These are phyloP conservation scores for Phytophthora tentaculata DNA, from an alignment of 352 stramenopile species.

Conservation along the genomic window DNA sequence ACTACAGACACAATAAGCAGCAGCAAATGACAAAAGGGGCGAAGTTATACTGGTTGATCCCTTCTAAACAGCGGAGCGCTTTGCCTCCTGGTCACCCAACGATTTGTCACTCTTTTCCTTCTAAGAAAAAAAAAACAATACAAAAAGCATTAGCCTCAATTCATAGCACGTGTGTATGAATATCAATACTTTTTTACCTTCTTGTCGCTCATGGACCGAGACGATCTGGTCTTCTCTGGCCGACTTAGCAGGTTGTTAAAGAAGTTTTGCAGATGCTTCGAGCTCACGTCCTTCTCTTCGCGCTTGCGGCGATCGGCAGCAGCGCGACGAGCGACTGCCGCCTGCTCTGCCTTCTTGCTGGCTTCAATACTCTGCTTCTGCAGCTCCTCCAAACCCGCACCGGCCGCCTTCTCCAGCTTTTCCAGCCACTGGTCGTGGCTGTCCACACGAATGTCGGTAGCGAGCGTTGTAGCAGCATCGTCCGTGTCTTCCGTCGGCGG, in stretches of 20 bases:
- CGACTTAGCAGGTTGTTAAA: conserved; percentile 89
- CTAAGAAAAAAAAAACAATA: conserved; percentile 26
- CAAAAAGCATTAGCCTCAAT: conserved; percentile 1
- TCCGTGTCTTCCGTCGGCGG: conserved; percentile 53
- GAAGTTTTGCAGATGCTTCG: conserved; percentile 87
- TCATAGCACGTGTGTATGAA: conserved; percentile 1
- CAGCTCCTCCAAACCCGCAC: conserved; percentile 75
- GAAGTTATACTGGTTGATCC: no score
- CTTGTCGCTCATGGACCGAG: conserved; percentile 62
- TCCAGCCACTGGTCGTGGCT: conserved; percentile 79
- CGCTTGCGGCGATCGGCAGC: conserved; percentile 77
- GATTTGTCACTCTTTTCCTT: conserved; percentile 76
- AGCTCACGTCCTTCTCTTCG: conserved; percentile 86
- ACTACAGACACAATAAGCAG: conserved; percentile 5
- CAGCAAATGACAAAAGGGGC: conserved; percentile 5
- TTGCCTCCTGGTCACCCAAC: conserved; percentile 61
- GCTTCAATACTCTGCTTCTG: conserved; percentile 88
- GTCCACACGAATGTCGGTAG: conserved; percentile 68
- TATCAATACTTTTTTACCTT: conserved; percentile 46
- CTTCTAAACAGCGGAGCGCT: conserved; percentile 40
- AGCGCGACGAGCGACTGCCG: conserved; percentile 65
- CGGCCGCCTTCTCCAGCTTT: conserved; percentile 82
- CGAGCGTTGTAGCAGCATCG: conserved; percentile 31
- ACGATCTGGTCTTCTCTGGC: conserved; percentile 83
- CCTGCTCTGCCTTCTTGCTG: conserved; percentile 80